phyloP scores from a whole-genome alignment of 1,284 basidiomycete genomes.

The Moesziomyces sp. region DNA sequence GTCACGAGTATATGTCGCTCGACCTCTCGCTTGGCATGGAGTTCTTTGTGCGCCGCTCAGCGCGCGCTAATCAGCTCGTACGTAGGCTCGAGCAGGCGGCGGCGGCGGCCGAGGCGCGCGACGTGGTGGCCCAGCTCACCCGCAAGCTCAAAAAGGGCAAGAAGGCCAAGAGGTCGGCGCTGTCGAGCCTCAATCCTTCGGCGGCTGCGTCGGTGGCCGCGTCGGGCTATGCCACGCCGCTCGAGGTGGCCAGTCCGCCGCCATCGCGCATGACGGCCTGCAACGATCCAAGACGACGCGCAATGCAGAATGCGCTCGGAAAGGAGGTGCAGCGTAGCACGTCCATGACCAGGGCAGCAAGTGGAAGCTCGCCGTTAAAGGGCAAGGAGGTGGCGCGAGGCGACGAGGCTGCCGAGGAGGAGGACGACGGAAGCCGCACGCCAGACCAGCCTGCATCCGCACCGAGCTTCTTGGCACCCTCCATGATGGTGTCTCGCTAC shows the following conservation, averaged over 20 bases:
- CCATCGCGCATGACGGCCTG: conserved; percentile 42
- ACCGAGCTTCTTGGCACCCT: conserved; percentile 32
- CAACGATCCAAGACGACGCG: conserved; percentile 39
- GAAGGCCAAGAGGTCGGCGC: conserved; percentile 23
- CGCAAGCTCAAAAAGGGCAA: conserved; percentile 47
- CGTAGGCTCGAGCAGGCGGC: conserved; percentile 58
- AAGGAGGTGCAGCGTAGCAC: conserved; percentile 15
- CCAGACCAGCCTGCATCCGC: conserved; percentile 35
- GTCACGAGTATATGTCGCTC: conserved; percentile 59
- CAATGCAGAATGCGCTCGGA: conserved; percentile 41
- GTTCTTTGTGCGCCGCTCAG: conserved; percentile 60
- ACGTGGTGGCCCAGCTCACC: conserved; percentile 38
- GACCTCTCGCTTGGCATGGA: conserved; percentile 58
- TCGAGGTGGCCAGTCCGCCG: conserved; percentile 43
- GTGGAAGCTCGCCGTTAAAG: conserved; percentile 25
- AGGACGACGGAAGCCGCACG: conserved; percentile 16
- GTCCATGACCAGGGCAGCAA: conserved; percentile 21
- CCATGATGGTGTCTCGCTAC: conserved; percentile 28
- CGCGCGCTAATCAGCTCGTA: conserved; percentile 57
- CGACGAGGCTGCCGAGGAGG: conserved; percentile 13
- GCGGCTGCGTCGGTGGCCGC: conserved; percentile 29
- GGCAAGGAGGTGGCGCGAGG: conserved; percentile 26
- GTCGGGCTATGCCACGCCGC: conserved; percentile 41
- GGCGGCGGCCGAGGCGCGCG: conserved; percentile 39
- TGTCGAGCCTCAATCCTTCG: conserved; percentile 44